phyloP scores from a whole-genome alignment of 192 early-diverging fungal species.

The Glomus cerebriforme region DNA sequence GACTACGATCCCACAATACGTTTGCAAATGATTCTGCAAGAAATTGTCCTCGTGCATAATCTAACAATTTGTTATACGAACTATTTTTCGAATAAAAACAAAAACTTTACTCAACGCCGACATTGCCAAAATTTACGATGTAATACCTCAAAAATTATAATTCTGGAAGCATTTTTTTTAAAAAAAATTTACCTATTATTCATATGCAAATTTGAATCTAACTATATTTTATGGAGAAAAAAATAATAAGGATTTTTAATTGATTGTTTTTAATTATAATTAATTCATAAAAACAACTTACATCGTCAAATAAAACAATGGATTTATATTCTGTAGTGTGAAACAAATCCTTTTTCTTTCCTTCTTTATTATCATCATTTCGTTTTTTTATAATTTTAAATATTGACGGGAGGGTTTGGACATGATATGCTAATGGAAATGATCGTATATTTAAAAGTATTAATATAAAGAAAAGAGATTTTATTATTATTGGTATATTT shows the following conservation, averaged over 20 bases:
- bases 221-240: neutral
- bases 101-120: neutral
- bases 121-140: too few species aligned
- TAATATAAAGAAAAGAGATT: neutral
- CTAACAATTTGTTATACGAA: constrained; percentile 57
- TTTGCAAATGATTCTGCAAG: constrained; percentile 27
- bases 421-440: constrained; percentile 17
- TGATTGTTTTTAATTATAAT: too few species aligned
- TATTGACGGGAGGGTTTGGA: neutral
- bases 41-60: constrained; percentile 49
- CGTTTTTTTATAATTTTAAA: neutral
- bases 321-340: neutral
- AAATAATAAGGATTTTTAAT: neutral
- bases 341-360: constrained; percentile 6
- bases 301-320: constrained; percentile 2
- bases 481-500: neutral
- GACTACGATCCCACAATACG: neutral
- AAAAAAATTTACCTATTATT: constrained; percentile 18
- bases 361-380: neutral
- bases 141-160: too few species aligned
- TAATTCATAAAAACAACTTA: neutral
- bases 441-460: constrained; percentile 18
- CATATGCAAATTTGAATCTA: constrained; percentile 24
- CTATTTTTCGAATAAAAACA: neutral
- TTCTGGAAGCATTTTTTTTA: too few species aligned